Evolutionary conservation across 2,329 filamentous ascomycete genomes (phyloP), one percentile per base, ranked within the genome.

Genomic region (Bipolaris gigantea): DNA sequence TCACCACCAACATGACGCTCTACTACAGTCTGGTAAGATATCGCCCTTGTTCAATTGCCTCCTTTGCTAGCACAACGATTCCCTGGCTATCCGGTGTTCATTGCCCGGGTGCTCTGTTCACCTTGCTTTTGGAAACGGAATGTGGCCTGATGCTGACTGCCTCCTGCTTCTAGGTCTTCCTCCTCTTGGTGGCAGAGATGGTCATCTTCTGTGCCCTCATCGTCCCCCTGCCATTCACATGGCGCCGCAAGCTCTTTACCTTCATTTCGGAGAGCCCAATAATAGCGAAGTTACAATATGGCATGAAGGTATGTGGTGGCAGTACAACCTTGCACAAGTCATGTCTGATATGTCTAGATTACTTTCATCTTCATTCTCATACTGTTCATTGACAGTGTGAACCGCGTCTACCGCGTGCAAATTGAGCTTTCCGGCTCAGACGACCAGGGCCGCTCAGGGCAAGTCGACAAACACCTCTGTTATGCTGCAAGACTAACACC

Each of bases 291-390:
- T 76, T 97, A 62, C 93, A 97, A 81, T 97, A 99, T 81, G 93
- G 92, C 69, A 83, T 99, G 80, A 97, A 97, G 84, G 85, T 86
- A 75, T 25, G 72, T 30, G 15, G 19, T 4, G 41, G 23, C 15
- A 11, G 1, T 36, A 40, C 9, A 6, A 27, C 10, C 21, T 3
- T 11, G n/a, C 16, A 27, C 9, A 10, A 23, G 25, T 19, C 41
- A 3, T 16, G 8, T 47, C 64, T 72, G 46, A 70, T 45, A 4
- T 7, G 4, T 16, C 1, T 60, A 88, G 85, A 99, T 99, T 53
- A 96, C 92, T 2, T 99, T 99, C 75, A 93, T 99, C 73, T 99
- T 99, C 80, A 97, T 99, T 71, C 82, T 97, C 55, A 96, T 99
- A 62, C 88, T 99, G 62, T 99, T 99, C 79, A 85, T 97, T 69